A percentile compares a stretch with the other conserved stretches of the same genome.
phyloP scores from a whole-genome alignment of 352 stramenopile species.

The Globisporangium irregulare region DNA sequence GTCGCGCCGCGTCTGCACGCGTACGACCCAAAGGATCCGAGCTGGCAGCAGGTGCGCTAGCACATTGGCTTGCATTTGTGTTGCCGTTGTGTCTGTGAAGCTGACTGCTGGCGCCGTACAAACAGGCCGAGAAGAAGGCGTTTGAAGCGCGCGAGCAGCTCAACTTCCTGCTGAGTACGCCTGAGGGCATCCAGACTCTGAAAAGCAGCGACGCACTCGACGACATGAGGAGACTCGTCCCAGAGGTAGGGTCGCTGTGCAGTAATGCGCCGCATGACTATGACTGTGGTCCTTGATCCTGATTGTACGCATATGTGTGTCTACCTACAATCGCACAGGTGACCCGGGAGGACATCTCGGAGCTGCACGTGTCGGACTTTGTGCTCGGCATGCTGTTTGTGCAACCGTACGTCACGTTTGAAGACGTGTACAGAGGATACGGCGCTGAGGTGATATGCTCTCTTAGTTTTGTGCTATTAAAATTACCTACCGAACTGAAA shows the following conservation, averaged over 20 bases:
- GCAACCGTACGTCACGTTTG: slow-evolving; percentile 63
- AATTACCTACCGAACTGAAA: not conserved
- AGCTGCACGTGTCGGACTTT: slow-evolving; percentile 78
- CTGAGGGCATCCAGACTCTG: slow-evolving; percentile 59
- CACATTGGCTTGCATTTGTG: not conserved
- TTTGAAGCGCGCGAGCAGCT: slow-evolving; percentile 50
- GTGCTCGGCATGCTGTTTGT: slow-evolving; percentile 79
- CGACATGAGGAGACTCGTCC: slow-evolving; percentile 65
- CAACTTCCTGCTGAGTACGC: slow-evolving; percentile 41
- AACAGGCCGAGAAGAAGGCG: slow-evolving; percentile 41
- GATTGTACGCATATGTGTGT: not conserved
- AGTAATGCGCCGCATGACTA: not conserved
- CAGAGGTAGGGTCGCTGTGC: slow-evolving; percentile 31
- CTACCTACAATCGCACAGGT: slow-evolving; percentile 21
- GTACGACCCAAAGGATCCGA: slow-evolving; percentile 49
- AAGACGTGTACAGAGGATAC: slow-evolving; percentile 59
- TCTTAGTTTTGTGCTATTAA: not conserved
- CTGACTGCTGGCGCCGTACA: slow-evolving; percentile 16
- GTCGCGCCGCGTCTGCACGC: slow-evolving; percentile 53
- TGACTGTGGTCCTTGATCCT: not conserved
- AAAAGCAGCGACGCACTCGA: slow-evolving; percentile 45
- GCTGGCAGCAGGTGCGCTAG: slow-evolving; percentile 52
- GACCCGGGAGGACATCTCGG: slow-evolving; percentile 63
- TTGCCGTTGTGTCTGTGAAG: not conserved
- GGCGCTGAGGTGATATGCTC: slow-evolving; percentile 42